Base-by-base conservation (phyloP, 495 filamentous ascomycete genomes). In the Geopyxis carbonaria region DNA sequence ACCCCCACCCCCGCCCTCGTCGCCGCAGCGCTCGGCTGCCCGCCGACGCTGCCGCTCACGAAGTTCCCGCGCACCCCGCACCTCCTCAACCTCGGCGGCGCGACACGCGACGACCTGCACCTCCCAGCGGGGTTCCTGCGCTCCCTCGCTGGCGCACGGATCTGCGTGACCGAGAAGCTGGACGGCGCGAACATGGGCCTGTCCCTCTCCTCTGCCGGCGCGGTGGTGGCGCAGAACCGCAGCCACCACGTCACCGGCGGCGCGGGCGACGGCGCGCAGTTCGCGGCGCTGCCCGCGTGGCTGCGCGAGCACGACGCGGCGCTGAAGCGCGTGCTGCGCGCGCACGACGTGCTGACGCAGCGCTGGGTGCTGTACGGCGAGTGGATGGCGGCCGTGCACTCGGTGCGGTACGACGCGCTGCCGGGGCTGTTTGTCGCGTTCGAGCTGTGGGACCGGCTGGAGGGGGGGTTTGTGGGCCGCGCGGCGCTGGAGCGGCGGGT, bases 161-260 rank as follows among this genome's bases (percentile, higher is more conserved):
- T 42, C 2, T 25, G 27, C 5, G 24, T 49, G 9, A 39, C 46
- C 2, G 46, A 49, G n/a, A 49, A 49, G 30, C 19, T 49, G 8
- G 46, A 49, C 10, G 46, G 46, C 16, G 46, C 46, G 15, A 49
- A 49, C 16, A 9, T 49, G 1, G 46, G 44, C 2, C 42, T 49
- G 33, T 49, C 46, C 2, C 29, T 49, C 2, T 34, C 23, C 3
- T n/a, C 43, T 38, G 34, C 7, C 9, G 22, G 38, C 2, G 22
- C 36, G 25, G 11, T 49, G 15, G 9, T 35, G 20, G 44, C 46
- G 10, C 46, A 49, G 21, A 49, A 49, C 24, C 38, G 46, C 4
- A 42, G 37, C 10, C 46, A 49, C 22, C 46, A 49, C 10, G 34
- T 49, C 20, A 27, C 46, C 15, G 9, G 13, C 3, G 13, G 7